phyloP scores from a whole-genome alignment of 805 yeast genomes.

The Kregervanrija delftensis region DNA sequence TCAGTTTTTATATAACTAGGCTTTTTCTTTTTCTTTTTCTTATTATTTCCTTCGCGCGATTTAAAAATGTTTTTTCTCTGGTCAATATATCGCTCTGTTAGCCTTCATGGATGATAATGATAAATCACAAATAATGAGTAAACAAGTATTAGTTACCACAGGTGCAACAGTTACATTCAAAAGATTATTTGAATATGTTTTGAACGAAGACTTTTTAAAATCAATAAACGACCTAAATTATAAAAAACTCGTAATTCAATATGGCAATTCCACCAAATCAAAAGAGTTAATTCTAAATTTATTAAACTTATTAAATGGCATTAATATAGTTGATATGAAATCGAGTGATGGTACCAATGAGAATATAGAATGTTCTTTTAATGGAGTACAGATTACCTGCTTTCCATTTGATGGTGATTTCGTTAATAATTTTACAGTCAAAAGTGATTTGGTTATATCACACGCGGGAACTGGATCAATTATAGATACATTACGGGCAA shows the following conservation, averaged over 20 bases:
- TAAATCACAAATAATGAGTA: constrained; percentile 3
- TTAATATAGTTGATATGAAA: too few relatives aligned
- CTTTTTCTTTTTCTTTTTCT: too few relatives aligned
- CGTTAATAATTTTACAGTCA: constrained; percentile 33
- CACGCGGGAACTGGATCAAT: constrained; percentile 95
- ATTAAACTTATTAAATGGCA: constrained; percentile 4
- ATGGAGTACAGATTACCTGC: constrained; percentile 32
- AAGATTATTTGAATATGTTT: constrained; percentile 41
- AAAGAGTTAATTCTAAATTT: constrained; percentile 6
- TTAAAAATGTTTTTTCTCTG: neutral
- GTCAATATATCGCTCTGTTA: neutral
- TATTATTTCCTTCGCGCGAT: too few relatives aligned
- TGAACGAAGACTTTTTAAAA: constrained; percentile 29
- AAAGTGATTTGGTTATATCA: constrained; percentile 60
- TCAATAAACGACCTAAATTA: constrained; percentile 32
- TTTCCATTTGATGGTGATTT: constrained; percentile 38
- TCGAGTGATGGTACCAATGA: too few relatives aligned
- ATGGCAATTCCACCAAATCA: constrained; percentile 34
- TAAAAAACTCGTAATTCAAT: constrained; percentile 45
- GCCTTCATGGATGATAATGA: neutral
- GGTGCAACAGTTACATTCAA: constrained; percentile 90
- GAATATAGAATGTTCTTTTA: too few relatives aligned
- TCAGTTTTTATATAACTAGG: too few relatives aligned
- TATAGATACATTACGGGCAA: constrained; percentile 58
- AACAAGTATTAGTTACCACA: constrained; percentile 54